Evolutionary conservation across 208 protist species (phyloP).

Genomic region (Leishmania tropica): DNA sequence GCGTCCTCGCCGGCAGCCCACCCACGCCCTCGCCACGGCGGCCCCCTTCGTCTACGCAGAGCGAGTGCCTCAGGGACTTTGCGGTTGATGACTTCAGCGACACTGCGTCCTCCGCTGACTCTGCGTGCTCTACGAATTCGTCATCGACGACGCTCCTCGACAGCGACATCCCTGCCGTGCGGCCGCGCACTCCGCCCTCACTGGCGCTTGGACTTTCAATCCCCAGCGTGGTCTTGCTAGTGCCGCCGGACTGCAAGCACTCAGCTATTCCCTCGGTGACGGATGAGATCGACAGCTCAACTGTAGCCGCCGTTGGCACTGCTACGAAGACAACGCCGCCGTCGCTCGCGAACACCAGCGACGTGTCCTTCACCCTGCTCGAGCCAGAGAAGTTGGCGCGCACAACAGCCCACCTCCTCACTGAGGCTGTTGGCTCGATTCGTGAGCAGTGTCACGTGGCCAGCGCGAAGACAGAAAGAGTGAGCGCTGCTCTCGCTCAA

Average conservation of each 20-base stretch:
- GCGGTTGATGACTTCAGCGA: neutral
- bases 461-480: neutral
- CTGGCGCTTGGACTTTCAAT: neutral
- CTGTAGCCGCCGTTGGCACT: too few species aligned
- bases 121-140: conserved; percentile 6
- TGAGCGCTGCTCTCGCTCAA: neutral
- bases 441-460: neutral
- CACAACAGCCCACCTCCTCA: neutral
- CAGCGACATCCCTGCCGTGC: neutral
- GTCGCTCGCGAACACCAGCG: neutral
- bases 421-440: neutral
- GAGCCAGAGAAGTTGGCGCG: neutral
- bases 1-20: neutral
- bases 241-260: neutral
- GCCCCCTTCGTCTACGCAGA: neutral
- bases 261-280: too few species aligned
- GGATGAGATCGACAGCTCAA: neutral
- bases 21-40: neutral
- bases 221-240: neutral
- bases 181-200: conserved; percentile 1
- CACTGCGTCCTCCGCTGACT: neutral
- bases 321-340: neutral
- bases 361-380: neutral
- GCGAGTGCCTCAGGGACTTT: neutral
- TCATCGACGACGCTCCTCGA: neutral